Evolutionary conservation across 2,329 filamentous ascomycete genomes (phyloP).

Genomic region (Lasiodiplodia citricola): DNA sequence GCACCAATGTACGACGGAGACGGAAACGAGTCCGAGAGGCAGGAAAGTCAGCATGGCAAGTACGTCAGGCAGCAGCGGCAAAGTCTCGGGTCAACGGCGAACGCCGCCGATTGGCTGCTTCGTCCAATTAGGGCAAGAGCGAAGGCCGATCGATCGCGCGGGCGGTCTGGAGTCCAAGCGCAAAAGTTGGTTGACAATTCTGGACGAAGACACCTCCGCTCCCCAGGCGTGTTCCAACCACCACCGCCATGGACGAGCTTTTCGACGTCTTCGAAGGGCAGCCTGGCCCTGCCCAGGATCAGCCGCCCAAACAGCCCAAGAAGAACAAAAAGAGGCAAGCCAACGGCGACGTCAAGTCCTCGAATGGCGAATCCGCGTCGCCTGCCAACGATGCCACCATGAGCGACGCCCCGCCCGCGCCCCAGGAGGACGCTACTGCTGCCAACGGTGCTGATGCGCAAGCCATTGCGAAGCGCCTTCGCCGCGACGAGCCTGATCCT

Average conservation of each 20-base stretch:
- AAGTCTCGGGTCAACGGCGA: not conserved
- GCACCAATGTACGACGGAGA: not conserved
- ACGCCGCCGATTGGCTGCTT: constrained; percentile 6
- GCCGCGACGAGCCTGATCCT: constrained; percentile 72
- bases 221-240: constrained; percentile 13
- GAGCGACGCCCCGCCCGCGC: constrained; percentile 48
- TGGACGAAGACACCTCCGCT: constrained; percentile 11
- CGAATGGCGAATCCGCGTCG: constrained; percentile 17
- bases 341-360: constrained; percentile 75
- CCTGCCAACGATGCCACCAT: constrained; percentile 51
- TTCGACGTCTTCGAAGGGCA: constrained; percentile 53
- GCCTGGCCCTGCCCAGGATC: constrained; percentile 33
- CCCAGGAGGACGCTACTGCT: constrained; percentile 39
- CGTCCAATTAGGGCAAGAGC: not conserved
- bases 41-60: not conserved
- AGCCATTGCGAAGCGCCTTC: constrained; percentile 67
- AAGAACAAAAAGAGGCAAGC: constrained; percentile 85
- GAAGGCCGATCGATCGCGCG: not conserved
- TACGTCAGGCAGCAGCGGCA: not conserved
- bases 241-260: constrained; percentile 47
- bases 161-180: constrained; percentile 18
- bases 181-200: constrained; percentile 25
- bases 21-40: not conserved
- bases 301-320: constrained; percentile 34
- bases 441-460: constrained; percentile 34